A percentile compares a stretch with the other conserved stretches of the same genome.
phyloP scores from a whole-genome alignment of 352 stramenopile genomes.

The Globisporangium solare region DNA sequence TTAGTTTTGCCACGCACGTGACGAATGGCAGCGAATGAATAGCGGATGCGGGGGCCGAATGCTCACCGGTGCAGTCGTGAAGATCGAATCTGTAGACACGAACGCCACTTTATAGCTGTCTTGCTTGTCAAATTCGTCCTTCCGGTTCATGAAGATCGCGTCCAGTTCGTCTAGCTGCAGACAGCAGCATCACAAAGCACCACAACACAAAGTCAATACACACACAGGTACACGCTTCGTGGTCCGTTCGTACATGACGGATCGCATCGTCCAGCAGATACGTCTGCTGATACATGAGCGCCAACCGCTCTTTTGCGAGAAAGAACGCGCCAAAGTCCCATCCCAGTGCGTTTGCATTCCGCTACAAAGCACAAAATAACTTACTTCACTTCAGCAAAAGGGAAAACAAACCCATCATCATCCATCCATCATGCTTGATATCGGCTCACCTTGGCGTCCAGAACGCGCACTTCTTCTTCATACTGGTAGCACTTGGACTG shows the following conservation, averaged over 20 bases:
- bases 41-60: neutral
- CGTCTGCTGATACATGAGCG: slow-evolving; percentile 82
- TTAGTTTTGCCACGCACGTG: neutral
- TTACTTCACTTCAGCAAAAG: no score
- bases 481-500: slow-evolving; percentile 76
- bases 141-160: slow-evolving; percentile 59
- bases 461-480: slow-evolving; percentile 57
- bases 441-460: slow-evolving; percentile 64
- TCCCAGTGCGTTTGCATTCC: slow-evolving; percentile 24
- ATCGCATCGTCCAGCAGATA: slow-evolving; percentile 80
- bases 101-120: slow-evolving; percentile 20
- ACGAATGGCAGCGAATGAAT: neutral
- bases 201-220: neutral
- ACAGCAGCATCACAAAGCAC: neutral
- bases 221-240: neutral
- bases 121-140: slow-evolving; percentile 20
- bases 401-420: no score
- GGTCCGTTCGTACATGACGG: slow-evolving; percentile 51
- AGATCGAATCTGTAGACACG: slow-evolving; percentile 35
- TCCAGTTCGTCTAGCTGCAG: slow-evolving; percentile 73
- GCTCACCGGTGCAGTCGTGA: slow-evolving; percentile 56
- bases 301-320: slow-evolving; percentile 69
- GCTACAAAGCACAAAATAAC: slow-evolving; percentile 13
- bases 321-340: slow-evolving; percentile 85
- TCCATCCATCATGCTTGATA: no score